phyloP scores from a whole-genome alignment of 805 yeast genomes.

The Ogataea paradorogensis region DNA sequence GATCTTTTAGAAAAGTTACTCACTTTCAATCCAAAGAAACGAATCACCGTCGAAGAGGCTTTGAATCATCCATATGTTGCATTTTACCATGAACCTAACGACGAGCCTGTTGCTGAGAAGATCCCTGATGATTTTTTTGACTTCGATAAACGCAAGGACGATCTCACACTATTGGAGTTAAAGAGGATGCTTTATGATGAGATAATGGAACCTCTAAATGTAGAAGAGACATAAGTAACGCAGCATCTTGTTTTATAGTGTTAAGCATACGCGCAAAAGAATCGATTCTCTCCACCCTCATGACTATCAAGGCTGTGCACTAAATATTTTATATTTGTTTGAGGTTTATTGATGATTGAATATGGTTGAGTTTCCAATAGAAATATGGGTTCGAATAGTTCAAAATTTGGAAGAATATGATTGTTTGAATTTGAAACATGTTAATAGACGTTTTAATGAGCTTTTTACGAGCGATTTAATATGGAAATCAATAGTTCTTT shows the following conservation, averaged over 20 bases:
- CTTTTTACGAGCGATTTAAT: conserved; percentile 14
- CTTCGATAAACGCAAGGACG: conserved; percentile 82
- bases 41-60: conserved; percentile 84
- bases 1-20: conserved; percentile 68
- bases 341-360: too few relatives aligned
- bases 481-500: conserved; percentile 20
- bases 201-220: conserved; percentile 53
- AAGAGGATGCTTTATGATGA: conserved; percentile 77
- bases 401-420: conserved; percentile 9
- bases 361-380: conserved; percentile 17
- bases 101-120: conserved; percentile 83
- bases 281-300: too few relatives aligned
- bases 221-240: not conserved
- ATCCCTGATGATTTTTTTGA: conserved; percentile 86
- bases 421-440: conserved; percentile 9
- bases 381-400: conserved; percentile 22
- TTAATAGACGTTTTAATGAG: conserved; percentile 5
- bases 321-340: not conserved
- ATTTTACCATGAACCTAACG: conserved; percentile 91
- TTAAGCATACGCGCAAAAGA: not conserved
- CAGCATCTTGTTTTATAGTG: conserved; percentile 1
- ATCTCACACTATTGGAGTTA: conserved; percentile 69
- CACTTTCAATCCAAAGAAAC: conserved; percentile 75
- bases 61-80: conserved; percentile 79
- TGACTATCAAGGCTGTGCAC: not conserved